Conservation (phyloP, 2,329 filamentous ascomycete genomes). For the Hymenoscyphus albidus region DNA sequence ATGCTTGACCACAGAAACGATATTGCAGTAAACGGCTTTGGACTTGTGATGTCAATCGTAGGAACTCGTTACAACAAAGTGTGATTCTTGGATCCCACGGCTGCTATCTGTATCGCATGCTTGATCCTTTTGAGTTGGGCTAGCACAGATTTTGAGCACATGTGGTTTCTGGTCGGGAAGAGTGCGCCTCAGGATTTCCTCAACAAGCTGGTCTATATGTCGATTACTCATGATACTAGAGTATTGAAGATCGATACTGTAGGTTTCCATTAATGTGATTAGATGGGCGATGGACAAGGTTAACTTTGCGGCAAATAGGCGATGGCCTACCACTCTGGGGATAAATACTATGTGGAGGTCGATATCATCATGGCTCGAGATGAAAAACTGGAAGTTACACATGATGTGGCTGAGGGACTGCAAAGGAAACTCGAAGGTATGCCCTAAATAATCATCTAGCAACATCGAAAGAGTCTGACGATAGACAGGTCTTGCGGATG, state of each 20-base stretch:
- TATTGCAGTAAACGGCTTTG: slow-evolving; percentile 87
- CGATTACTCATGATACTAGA: slow-evolving; percentile 87
- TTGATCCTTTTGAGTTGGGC: slow-evolving; percentile 81
- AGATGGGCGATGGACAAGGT: not conserved
- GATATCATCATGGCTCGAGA: slow-evolving; percentile 78
- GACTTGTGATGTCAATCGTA: slow-evolving; percentile 78
- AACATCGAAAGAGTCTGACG: not conserved
- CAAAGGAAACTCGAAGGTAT: slow-evolving; percentile 77
- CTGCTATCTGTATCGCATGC: slow-evolving; percentile 71
- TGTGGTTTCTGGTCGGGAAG: slow-evolving; percentile 77
- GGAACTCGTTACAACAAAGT: slow-evolving; percentile 61
- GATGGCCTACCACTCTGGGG: slow-evolving; percentile 81
- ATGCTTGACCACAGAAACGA: slow-evolving; percentile 52
- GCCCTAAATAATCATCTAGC: too few species aligned
- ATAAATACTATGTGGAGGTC: slow-evolving; percentile 79
- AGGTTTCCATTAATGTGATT: not conserved
- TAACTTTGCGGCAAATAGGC: slow-evolving; percentile 12
- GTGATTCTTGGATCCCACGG: slow-evolving; percentile 82
- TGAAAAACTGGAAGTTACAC: slow-evolving; percentile 71
- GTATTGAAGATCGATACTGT: slow-evolving; percentile 83
- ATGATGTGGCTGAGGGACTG: slow-evolving; percentile 72
- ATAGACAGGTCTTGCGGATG: slow-evolving; percentile 57
- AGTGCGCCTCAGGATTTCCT: slow-evolving; percentile 76
- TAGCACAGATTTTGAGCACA: slow-evolving; percentile 68
- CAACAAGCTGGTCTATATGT: slow-evolving; percentile 82